Base-by-base conservation (phyloP, 2,329 filamentous ascomycete genomes). In the Cordyceps tenuipes region DNA sequence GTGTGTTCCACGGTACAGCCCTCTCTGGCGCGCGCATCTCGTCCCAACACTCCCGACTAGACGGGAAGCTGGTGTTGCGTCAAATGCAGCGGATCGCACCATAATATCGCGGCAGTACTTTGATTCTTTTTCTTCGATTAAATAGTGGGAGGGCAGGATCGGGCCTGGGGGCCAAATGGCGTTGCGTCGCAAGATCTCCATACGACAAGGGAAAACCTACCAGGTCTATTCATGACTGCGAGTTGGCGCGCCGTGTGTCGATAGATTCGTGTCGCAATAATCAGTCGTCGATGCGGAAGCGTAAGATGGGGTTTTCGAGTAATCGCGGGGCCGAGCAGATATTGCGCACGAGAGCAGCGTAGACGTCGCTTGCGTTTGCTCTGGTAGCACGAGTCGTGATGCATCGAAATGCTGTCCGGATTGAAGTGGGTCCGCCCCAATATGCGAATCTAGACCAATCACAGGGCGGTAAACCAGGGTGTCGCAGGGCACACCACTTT, bases 151-250 rank as follows among this genome's bases (percentile, higher is more conserved):
- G 26, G 23, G 26, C 51, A 43, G 15, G 13, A 15, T 52, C 23
- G 21, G 48, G 8, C 31, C 48, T 34, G 26, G n/a, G 21, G 39
- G 19, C 17, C 29, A 41, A 5, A 47, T 15, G 26, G 41, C 8
- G 29, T 47, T 36, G 50, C 44, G 51, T 47, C 39, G 57, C 39
- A 53, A 47, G 12, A 46, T 34, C 36, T 59, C n/a, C 34, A 43
- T 19, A 31, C 26, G 50, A 48, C 19, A 64, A 66, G 69, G 66
- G 65, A 63, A 66, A 68, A 69, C 76, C 72, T 83, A 84, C 81
- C 81, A 83, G 79, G 77, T 77, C 81, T 78, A 72, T 83, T 83
- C 81, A 84, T 84, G 70, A 34, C 53, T 19, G 31, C 10, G 29
- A 17, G 43, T 19, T 26, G 50, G 31, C 43, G 56, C 56, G 49